Evolutionary conservation across 225 moss, liverwort and hornwort genomes (phyloP), one percentile per base, ranked within the genome.

Genomic region (Bryoerythrophyllum caledonicum): DNA sequence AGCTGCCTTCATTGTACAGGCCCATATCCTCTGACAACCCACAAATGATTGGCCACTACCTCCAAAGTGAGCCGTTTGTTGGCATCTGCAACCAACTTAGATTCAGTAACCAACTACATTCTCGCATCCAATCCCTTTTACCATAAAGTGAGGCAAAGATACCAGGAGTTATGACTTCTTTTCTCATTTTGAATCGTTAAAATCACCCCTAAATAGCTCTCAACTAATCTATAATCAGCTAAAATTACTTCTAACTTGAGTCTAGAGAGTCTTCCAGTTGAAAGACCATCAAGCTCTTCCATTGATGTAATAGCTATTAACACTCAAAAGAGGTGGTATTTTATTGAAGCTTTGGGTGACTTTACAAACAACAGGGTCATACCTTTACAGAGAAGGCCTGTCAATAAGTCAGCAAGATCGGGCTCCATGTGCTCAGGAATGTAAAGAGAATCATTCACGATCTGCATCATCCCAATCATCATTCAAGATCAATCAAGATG

Each of bases 341-440:
- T 17, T 6, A 19, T 49, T 7, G 17, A 19, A 49, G 19, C 48
- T 44, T 15, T 44, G 15, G 15, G 44, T 44, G 44, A 15, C 4
- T 15, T 15, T 44, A 44, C 15, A 44, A 13, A 44, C 57, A 60
- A 66, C 53, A 72, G 20, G 23, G 34, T 60, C 75, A 52, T 37
- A 97, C 97, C 97, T 99, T 95, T 99, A 69, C 95, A 95, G 26
- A 99, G 92, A 51, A 99, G 81, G 43, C 89, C 88, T 25, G 63
- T 72, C 51, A 99, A 79, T 78, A 99, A 80, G 82, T 87, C 82
- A 66, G 89, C 82, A 54, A 99, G 87, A 69, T 87, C 87, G 69
- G 92, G 86, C 73, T 92, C 84, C 75, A 95, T 80, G 67, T 93
- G 86, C 55, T 68, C 84, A 20, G 99, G 95, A 80, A 86, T 84